Percentiles rank a stretch among this genome's conserved stretches.
phyloP scores from a whole-genome alignment of 441 rosid genomes.

The Pelargonium citronellum region DNA sequence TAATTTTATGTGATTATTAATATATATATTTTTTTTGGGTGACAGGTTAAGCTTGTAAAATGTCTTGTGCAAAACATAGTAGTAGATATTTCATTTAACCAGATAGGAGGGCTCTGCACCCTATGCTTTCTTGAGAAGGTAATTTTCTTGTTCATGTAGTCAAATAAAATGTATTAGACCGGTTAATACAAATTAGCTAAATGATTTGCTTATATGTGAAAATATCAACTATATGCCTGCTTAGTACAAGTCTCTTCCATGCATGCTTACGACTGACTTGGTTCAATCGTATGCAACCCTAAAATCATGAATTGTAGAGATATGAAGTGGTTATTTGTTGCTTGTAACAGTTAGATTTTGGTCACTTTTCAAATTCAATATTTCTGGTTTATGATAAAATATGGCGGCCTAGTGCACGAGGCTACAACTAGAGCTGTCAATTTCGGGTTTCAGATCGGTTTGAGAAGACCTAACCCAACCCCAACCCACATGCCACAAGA shows the following conservation, averaged over 20 bases:
- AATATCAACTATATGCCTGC: neutral
- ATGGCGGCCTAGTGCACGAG: too few species aligned
- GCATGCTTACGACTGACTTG: too few species aligned
- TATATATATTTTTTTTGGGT: neutral
- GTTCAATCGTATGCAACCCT: neutral
- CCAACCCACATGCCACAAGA: too few species aligned
- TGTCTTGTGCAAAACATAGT: conserved; percentile 80
- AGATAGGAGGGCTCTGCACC: conserved; percentile 80
- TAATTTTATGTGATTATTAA: too few species aligned
- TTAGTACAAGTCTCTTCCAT: too few species aligned
- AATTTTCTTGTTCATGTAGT: conserved; percentile 12
- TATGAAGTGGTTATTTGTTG: neutral
- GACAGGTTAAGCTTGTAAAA: conserved; percentile 91
- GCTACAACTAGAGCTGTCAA: too few species aligned
- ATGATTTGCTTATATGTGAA: neutral
- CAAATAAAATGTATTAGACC: neutral
- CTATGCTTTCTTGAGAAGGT: conserved; percentile 90
- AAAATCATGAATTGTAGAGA: neutral
- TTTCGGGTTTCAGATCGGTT: too few species aligned
- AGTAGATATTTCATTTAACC: conserved; percentile 89
- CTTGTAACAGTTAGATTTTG: neutral
- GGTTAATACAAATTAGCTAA: neutral
- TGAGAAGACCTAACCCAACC: too few species aligned
- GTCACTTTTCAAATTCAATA: neutral
- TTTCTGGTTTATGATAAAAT: neutral